Evolutionary conservation across 1,284 basidiomycete species (phyloP).

Genomic region (Gomphus bonarii): DNA sequence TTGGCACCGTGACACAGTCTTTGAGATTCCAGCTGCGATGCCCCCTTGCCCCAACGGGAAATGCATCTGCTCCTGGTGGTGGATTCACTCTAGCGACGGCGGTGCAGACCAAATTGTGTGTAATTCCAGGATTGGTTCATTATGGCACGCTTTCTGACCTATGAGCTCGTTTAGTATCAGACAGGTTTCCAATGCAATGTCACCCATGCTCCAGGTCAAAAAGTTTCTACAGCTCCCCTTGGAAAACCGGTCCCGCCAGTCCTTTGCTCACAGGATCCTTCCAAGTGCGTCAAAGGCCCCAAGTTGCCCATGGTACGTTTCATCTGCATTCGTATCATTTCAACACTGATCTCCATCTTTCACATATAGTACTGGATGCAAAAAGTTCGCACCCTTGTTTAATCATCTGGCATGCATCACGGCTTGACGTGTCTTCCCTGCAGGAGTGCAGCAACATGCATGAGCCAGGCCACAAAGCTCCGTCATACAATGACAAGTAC

Average conservation of each 20-base stretch:
- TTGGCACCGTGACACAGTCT: conserved; percentile 55
- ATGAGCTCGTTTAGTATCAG: conserved; percentile 38
- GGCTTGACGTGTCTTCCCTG: too few species aligned
- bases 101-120: conserved; percentile 11
- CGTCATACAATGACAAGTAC: conserved; percentile 42
- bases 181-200: conserved; percentile 66
- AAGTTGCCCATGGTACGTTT: conserved; percentile 17
- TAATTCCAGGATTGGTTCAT: too few species aligned
- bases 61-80: conserved; percentile 65
- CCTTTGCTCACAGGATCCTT: conserved; percentile 19
- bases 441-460: conserved; percentile 11
- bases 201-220: conserved; percentile 28
- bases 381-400: not conserved
- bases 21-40: conserved; percentile 51
- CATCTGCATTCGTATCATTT: not conserved
- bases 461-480: conserved; percentile 8
- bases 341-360: not conserved
- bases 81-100: conserved; percentile 39
- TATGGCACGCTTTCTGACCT: too few species aligned
- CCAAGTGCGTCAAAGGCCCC: conserved; percentile 20
- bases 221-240: conserved; percentile 37
- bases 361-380: conserved; percentile 9
- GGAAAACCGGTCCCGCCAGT: conserved; percentile 31
- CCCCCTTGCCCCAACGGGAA: conserved; percentile 56
- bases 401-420: not conserved